These are phyloP conservation scores for Cryphonectria naterciae DNA, from an alignment of 2,329 filamentous ascomycete species.

Conservation along the genomic window DNA sequence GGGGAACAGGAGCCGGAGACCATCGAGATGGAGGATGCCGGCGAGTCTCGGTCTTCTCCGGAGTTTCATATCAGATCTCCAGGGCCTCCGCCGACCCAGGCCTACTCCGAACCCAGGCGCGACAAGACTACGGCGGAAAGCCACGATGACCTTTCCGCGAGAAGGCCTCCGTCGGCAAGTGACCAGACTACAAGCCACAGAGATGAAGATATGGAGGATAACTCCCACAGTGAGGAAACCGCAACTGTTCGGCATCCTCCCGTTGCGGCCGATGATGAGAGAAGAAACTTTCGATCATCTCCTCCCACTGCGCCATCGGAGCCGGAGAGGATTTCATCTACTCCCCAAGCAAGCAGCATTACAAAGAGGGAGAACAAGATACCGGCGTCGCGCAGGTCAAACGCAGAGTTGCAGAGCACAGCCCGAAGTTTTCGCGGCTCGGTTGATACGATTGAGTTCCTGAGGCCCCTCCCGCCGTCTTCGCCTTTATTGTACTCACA, in stretches of 20 bases:
- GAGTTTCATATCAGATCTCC: constrained; percentile 19
- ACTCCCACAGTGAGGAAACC: background rate
- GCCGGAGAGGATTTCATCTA: background rate
- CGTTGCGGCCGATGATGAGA: background rate
- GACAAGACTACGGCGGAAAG: background rate
- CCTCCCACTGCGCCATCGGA: background rate
- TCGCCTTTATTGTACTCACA: background rate
- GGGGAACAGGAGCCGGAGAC: background rate
- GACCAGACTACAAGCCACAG: background rate
- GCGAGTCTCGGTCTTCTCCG: background rate
- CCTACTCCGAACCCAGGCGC: background rate
- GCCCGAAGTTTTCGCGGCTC: background rate
- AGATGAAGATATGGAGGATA: background rate
- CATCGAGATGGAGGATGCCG: background rate
- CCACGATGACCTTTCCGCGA: background rate
- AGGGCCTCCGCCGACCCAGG: background rate
- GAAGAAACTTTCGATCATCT: background rate
- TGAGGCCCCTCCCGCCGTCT: background rate
- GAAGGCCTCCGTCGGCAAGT: background rate
- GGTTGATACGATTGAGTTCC: background rate
- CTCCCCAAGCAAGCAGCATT: background rate
- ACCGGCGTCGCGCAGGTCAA: constrained; percentile 23
- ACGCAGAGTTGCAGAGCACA: constrained; percentile 14
- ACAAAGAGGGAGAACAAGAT: background rate
- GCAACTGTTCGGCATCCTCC: background rate